A percentile compares a stretch with the other conserved stretches of the same genome.
Conservation (phyloP, 2,329 filamentous ascomycete genomes). For the Westerdykella sp. region DNA sequence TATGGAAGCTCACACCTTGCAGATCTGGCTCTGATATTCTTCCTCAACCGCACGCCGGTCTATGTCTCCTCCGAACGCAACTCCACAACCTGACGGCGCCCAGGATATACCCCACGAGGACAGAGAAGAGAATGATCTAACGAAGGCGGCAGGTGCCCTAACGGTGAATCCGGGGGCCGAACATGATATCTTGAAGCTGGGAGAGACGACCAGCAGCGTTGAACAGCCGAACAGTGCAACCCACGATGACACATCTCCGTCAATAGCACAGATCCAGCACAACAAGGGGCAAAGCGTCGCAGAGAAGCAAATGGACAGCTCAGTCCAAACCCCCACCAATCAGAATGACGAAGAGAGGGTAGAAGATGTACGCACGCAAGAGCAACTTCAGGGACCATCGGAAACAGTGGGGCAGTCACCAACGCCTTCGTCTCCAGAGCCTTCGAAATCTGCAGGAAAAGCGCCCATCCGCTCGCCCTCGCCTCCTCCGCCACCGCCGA, state of each 20-base stretch:
- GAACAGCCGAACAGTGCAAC: not conserved
- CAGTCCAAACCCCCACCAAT: too few relatives aligned
- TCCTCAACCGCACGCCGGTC: conserved; percentile 15
- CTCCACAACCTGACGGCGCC: conserved; percentile 27
- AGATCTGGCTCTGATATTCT: not conserved
- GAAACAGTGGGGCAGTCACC: conserved; percentile 8
- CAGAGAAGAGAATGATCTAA: conserved; percentile 13
- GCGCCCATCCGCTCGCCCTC: conserved; percentile 28
- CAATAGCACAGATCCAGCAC: too few relatives aligned
- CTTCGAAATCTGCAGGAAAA: conserved; percentile 23
- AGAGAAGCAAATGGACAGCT: too few relatives aligned
- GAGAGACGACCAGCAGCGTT: too few relatives aligned
- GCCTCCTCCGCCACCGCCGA: conserved; percentile 46
- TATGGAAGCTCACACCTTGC: too few relatives aligned
- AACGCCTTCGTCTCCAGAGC: conserved; percentile 17
- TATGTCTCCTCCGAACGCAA: conserved; percentile 32
- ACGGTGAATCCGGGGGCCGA: not conserved
- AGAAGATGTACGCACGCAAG: too few relatives aligned
- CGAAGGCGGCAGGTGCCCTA: conserved; percentile 4
- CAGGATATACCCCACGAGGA: conserved; percentile 14
- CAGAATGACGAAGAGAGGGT: too few relatives aligned
- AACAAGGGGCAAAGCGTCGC: too few relatives aligned
- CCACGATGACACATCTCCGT: not conserved
- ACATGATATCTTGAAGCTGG: not conserved
- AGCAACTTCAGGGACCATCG: too few relatives aligned